These are phyloP conservation scores for Barnettozyma salicaria DNA, from an alignment of 805 yeast genomes.

Conservation along the genomic window DNA sequence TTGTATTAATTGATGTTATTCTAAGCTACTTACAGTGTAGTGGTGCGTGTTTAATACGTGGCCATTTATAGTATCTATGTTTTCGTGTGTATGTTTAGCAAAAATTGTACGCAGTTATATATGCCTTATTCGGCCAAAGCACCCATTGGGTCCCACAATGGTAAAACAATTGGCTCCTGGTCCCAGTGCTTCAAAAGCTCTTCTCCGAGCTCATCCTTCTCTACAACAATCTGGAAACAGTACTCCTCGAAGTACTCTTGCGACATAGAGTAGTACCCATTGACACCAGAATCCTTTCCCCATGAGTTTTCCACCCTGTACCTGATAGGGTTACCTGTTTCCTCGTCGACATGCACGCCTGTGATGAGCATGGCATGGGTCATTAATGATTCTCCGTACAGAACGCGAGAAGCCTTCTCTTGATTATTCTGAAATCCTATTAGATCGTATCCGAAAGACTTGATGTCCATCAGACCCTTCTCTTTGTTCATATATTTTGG, in stretches of 20 bases:
- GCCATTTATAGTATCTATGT: no score
- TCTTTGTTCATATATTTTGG: slow-evolving; percentile 61
- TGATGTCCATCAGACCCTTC: slow-evolving; percentile 67
- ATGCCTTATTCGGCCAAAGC: slow-evolving; percentile 44
- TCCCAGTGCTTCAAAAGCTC: slow-evolving; percentile 27
- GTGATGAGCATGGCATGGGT: slow-evolving; percentile 88
- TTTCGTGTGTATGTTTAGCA: no score
- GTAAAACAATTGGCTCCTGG: slow-evolving; percentile 47
- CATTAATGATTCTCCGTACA: slow-evolving; percentile 69
- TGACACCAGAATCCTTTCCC: slow-evolving; percentile 63
- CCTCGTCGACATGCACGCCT: slow-evolving; percentile 67
- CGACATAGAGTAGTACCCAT: slow-evolving; percentile 67
- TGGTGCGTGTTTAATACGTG: no score
- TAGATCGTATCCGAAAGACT: slow-evolving; percentile 59
- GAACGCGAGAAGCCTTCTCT: slow-evolving; percentile 61
- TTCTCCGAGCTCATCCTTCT: slow-evolving; percentile 38
- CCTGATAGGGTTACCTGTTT: slow-evolving; percentile 49
- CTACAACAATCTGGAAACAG: slow-evolving; percentile 66
- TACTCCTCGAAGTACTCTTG: slow-evolving; percentile 71
- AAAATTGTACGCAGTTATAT: no score
- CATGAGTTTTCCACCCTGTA: slow-evolving; percentile 76
- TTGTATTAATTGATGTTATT: slow-evolving; percentile 1
- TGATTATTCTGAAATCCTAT: slow-evolving; percentile 49
- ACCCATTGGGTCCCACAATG: slow-evolving; percentile 80
- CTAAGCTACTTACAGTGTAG: no score